Evolutionary conservation across 2,329 filamentous ascomycete species (phyloP).

Genomic region (Acarospora socialis): DNA sequence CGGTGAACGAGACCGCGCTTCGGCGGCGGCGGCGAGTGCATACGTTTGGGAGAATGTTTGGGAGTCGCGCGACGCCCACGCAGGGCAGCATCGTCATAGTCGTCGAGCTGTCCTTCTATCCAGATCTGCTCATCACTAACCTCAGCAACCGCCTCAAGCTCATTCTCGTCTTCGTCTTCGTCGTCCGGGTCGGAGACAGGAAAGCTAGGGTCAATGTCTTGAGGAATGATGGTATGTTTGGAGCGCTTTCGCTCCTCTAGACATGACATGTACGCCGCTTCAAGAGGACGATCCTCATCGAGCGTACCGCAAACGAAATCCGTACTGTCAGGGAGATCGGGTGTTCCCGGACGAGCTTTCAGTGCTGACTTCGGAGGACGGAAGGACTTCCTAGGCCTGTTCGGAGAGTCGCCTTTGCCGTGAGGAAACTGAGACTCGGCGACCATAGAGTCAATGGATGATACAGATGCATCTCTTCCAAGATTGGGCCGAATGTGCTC

Average conservation of each 20-base stretch:
- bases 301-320: slow-evolving; percentile 98
- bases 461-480: slow-evolving; percentile 44
- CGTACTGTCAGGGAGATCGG: slow-evolving; percentile 87
- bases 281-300: slow-evolving; percentile 87
- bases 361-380: slow-evolving; percentile 18
- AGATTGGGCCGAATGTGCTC: slow-evolving; percentile 33
- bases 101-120: slow-evolving; percentile 59
- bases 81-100: slow-evolving; percentile 42
- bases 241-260: slow-evolving; percentile 66
- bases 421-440: slow-evolving; percentile 17
- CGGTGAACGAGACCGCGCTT: slow-evolving; percentile 13
- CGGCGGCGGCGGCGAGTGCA: slow-evolving; percentile 37
- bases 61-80: slow-evolving; percentile 39
- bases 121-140: slow-evolving; percentile 56
- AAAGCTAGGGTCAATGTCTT: slow-evolving; percentile 95
- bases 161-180: slow-evolving; percentile 59
- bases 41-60: slow-evolving; percentile 46
- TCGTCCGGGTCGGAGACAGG: slow-evolving; percentile 86
- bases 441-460: slow-evolving; percentile 40
- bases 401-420: slow-evolving; percentile 1
- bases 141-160: slow-evolving; percentile 37
- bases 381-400: slow-evolving; percentile 1
- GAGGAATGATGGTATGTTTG: slow-evolving; percentile 73
- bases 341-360: slow-evolving; percentile 52
- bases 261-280: slow-evolving; percentile 80